phyloP scores from a whole-genome alignment of 306 rosid species.

The Crotalaria pallida region DNA sequence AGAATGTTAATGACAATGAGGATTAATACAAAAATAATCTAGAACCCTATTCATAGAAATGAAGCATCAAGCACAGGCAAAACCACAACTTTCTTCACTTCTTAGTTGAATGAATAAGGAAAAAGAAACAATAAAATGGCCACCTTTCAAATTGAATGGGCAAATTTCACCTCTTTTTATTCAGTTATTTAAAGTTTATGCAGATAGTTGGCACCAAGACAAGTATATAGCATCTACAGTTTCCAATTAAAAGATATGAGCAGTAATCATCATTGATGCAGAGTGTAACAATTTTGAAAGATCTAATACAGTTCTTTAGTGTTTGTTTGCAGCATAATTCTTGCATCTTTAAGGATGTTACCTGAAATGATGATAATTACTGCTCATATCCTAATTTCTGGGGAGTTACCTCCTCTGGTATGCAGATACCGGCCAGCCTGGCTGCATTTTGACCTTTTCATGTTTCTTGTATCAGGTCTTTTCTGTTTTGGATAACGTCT shows the following conservation, averaged over 20 bases:
- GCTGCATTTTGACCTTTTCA: background rate
- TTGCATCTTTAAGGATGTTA: background rate
- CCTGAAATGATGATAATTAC: no score
- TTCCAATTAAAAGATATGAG: background rate
- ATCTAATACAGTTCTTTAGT: background rate
- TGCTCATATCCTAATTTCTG: background rate
- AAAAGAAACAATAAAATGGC: background rate
- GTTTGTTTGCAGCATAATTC: background rate
- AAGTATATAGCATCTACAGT: background rate
- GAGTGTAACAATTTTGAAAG: background rate
- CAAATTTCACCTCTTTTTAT: background rate
- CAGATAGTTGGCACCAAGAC: background rate
- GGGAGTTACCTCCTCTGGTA: background rate
- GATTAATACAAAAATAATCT: background rate
- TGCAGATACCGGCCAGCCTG: background rate
- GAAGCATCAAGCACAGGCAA: conserved; percentile 7
- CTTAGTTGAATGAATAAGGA: background rate
- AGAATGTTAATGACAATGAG: background rate
- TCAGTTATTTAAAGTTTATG: background rate
- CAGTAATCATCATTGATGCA: background rate
- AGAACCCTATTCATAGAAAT: background rate
- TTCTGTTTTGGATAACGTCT: background rate
- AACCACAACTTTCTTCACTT: background rate
- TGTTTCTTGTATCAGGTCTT: background rate
- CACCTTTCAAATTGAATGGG: background rate